Percentiles rank a stretch among this genome's conserved stretches.
phyloP scores from a whole-genome alignment of 768 basidiomycete species.

The Cystobasidium tubakii region DNA sequence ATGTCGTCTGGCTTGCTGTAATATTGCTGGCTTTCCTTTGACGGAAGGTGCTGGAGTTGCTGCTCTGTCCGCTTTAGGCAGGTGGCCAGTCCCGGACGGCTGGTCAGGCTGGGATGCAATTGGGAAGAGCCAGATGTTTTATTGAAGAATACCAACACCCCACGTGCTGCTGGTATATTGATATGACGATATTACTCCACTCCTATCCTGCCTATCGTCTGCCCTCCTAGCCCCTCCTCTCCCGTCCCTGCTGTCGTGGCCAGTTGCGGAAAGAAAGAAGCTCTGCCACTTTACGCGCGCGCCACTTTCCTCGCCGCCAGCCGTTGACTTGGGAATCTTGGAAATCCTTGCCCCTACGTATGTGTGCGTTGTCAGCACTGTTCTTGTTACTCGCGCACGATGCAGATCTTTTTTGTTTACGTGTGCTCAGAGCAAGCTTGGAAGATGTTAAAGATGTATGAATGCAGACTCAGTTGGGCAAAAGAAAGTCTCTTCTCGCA shows the following conservation, averaged over 20 bases:
- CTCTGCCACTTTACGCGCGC: constrained; percentile 3
- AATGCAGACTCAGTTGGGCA: no score
- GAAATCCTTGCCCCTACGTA: neutral
- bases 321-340: neutral
- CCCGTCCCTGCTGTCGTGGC: neutral
- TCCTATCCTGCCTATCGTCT: neutral
- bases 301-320: neutral
- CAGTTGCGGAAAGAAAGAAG: neutral
- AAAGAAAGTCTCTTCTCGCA: no score
- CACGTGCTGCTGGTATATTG: neutral
- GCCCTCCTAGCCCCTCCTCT: neutral
- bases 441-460: no score
- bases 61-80: constrained; percentile 9
- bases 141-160: neutral
- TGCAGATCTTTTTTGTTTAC: neutral
- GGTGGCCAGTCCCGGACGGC: constrained; percentile 7
- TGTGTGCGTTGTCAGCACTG: neutral
- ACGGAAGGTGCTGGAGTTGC: neutral
- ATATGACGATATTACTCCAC: constrained; percentile 2
- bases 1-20: neutral
- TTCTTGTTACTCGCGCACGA: neutral
- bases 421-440: no score
- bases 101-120: neutral
- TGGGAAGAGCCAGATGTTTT: neutral
- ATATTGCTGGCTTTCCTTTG: neutral